Conservation (phyloP, 2,329 filamentous ascomycete species). For the Hymenotorrendiella dingleyae region DNA sequence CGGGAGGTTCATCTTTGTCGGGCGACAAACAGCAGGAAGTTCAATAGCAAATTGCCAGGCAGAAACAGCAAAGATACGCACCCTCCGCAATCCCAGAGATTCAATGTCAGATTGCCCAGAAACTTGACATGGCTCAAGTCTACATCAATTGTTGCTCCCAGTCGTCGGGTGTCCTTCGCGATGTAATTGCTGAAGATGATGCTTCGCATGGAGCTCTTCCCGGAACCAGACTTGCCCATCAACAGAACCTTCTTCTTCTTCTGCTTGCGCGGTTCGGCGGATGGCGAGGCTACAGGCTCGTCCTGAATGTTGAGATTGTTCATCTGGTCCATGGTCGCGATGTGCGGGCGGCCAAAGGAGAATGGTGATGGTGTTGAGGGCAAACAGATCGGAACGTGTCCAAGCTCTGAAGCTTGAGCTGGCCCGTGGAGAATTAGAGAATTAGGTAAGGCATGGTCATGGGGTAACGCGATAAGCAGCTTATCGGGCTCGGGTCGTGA, state of each 20-base stretch:
- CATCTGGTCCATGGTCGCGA: conserved; percentile 30
- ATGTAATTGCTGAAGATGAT: conserved; percentile 99
- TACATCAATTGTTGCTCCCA: conserved; percentile 96
- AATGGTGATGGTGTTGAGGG: conserved; percentile 36
- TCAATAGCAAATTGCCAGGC: not conserved
- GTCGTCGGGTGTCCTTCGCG: conserved; percentile 83
- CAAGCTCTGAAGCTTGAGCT: too few species aligned
- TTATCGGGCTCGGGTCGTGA: too few species aligned
- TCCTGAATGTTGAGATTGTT: conserved; percentile 22
- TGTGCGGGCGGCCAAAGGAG: too few species aligned
- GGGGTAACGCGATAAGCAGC: too few species aligned
- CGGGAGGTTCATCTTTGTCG: too few species aligned
- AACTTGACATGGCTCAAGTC: conserved; percentile 99
- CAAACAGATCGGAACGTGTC: not conserved
- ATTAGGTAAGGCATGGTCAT: too few species aligned
- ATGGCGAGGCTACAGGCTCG: conserved; percentile 18
- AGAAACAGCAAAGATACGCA: conserved; percentile 35
- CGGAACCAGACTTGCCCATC: conserved; percentile 95
- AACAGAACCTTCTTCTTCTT: conserved; percentile 84
- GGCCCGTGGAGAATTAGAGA: too few species aligned
- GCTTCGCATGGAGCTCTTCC: conserved; percentile 96
- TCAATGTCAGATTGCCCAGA: conserved; percentile 92
- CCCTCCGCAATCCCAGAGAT: conserved; percentile 98
- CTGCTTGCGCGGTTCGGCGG: conserved; percentile 41
- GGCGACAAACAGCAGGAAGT: too few species aligned